Percentiles rank a stretch among this genome's conserved stretches.
Conservation (phyloP, 1,284 basidiomycete species). For the Crepidotus sp. region DNA sequence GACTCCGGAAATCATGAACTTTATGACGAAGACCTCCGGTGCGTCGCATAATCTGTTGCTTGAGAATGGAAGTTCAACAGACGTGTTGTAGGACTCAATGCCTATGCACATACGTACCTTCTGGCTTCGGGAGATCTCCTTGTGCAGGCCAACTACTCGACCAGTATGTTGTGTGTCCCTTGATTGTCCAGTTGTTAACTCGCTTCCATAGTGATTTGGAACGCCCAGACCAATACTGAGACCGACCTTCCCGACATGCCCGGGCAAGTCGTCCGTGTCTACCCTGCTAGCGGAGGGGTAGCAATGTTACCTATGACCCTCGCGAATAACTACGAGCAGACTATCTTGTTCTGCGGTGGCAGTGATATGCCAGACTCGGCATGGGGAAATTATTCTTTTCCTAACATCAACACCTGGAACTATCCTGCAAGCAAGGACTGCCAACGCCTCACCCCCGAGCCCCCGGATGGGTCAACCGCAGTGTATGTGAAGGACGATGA, state of each 20-base stretch:
- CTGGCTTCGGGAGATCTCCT: slow-evolving; percentile 80
- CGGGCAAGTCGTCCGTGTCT: slow-evolving; percentile 66
- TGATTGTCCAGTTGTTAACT: slow-evolving; percentile 8
- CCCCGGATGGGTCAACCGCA: slow-evolving; percentile 47
- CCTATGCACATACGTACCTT: slow-evolving; percentile 81
- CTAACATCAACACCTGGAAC: slow-evolving; percentile 56
- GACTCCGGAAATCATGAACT: slow-evolving; percentile 56
- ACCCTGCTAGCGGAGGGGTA: slow-evolving; percentile 85
- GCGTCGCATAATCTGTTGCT: too few relatives aligned
- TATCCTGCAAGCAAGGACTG: slow-evolving; percentile 57
- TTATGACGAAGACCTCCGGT: slow-evolving; percentile 77
- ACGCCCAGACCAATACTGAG: slow-evolving; percentile 51
- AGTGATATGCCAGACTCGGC: slow-evolving; percentile 39
- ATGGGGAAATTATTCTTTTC: slow-evolving; percentile 68
- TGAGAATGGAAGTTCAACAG: too few relatives aligned
- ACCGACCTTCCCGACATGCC: slow-evolving; percentile 56
- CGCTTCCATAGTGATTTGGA: slow-evolving; percentile 50
- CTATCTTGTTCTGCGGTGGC: slow-evolving; percentile 77
- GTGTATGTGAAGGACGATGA: slow-evolving; percentile 67
- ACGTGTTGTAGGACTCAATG: slow-evolving; percentile 85
- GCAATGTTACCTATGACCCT: slow-evolving; percentile 89
- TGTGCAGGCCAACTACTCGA: slow-evolving; percentile 78
- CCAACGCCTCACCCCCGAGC: slow-evolving; percentile 75
- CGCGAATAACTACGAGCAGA: slow-evolving; percentile 81
- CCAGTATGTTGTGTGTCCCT: slow-evolving; percentile 35